A percentile compares a stretch with the other conserved stretches of the same genome.
phyloP scores from a whole-genome alignment of 208 protist genomes.

The Tritrichomonas foetus region DNA sequence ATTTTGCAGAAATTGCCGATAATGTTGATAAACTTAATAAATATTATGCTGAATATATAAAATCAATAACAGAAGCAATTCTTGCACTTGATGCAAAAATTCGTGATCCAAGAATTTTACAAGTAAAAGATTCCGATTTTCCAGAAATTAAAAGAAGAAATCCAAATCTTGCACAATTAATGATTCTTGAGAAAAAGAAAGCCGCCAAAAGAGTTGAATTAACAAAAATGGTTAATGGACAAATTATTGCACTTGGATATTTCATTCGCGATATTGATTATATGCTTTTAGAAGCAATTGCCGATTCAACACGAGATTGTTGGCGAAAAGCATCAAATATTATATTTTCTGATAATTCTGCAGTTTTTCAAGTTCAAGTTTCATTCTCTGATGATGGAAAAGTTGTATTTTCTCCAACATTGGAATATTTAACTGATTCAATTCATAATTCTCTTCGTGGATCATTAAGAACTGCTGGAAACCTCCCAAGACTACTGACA shows the following conservation, averaged over 20 bases:
- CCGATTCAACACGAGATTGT: not conserved
- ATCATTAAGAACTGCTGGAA: not conserved
- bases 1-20: not conserved
- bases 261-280: constrained; percentile 32
- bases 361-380: constrained; percentile 38
- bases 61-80: not conserved
- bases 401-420: constrained; percentile 2
- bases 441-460: not conserved
- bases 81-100: not conserved
- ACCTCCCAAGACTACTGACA: not conserved
- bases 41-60: constrained; percentile 27
- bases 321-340: not conserved
- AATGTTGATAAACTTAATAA: not conserved
- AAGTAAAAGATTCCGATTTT: constrained; percentile 31
- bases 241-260: not conserved
- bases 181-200: constrained; percentile 29
- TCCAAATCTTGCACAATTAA: constrained; percentile 12
- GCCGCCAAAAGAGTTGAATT: not conserved
- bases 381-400: not conserved
- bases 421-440: not conserved
- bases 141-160: constrained; percentile 12
- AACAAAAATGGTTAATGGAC: constrained; percentile 9
- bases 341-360: not conserved
- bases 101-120: not conserved
- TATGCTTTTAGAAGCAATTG: not conserved